Evolutionary conservation across 2,329 filamentous ascomycete species (phyloP), one percentile per base, ranked within the genome.

Genomic region (Sporothrix phasma): DNA sequence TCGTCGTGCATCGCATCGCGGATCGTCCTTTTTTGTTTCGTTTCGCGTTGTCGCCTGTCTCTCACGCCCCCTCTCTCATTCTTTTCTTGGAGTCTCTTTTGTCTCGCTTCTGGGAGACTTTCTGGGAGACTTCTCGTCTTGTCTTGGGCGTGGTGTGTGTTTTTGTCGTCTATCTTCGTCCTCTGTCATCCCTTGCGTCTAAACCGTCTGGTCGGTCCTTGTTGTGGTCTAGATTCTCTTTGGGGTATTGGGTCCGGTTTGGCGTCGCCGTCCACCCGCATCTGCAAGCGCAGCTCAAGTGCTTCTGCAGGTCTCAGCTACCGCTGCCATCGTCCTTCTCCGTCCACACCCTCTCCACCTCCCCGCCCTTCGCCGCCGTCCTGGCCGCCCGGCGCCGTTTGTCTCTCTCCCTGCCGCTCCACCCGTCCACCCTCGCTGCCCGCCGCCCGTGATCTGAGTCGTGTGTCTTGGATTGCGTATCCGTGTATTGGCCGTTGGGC

Each of bases 391-490:
- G 29, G 2, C 7, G 19, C 11, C 49, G 17, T 13, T 3, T 13
- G 24, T 31, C 56, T 22, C 56, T 43, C 45, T 24, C 34, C 34
- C 51, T 17, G 51, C 51, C 54, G 53, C 37, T 13, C 34, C 51
- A 31, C 15, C 15, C 3, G 31, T 22, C 37, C 31, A 22, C 19
- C 15, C 54, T 43, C 54, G 37, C 54, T 59, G 41, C 26, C 56
- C 41, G 41, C 58, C n/a, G 15, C 17, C 56, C 59, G 45, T 49
- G 59, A 49, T 61, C 59, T 61, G 59, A 61, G 59, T 61, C 59
- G 59, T 34, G 24, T 61, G 59, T 61, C 59, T 61, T 15, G 29
- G 59, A 61, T 51, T 61, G 59, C 59, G 59, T 39, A 19, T 59
- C 15, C 34, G 34, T 37, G 34, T 10, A 15, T 37, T 11, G 34